Evolutionary conservation across 1,284 basidiomycete genomes (phyloP).

Genomic region (Phellinidium pouzarii): DNA sequence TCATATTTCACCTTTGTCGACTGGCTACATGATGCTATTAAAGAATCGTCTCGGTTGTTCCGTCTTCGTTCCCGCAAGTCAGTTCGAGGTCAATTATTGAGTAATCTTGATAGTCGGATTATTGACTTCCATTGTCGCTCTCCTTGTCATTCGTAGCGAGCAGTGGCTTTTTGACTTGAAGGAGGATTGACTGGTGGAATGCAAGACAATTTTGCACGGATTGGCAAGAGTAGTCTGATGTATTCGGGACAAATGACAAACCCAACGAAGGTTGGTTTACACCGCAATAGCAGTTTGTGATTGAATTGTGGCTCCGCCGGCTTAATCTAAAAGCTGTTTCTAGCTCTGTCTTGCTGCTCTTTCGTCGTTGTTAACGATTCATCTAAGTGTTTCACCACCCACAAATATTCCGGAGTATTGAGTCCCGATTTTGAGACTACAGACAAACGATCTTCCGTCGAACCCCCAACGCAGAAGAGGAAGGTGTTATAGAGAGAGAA

Average conservation of each 20-base stretch:
- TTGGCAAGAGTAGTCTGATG: conserved; percentile 73
- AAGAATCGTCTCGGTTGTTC: conserved; percentile 77
- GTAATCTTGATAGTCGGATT: conserved; percentile 80
- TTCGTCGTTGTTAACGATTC: conserved; percentile 78
- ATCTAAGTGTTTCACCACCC: conserved; percentile 84
- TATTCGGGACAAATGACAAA: conserved; percentile 30
- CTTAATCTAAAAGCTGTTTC: background rate
- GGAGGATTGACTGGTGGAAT: conserved; percentile 76
- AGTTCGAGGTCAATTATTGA: conserved; percentile 61
- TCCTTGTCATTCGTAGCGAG: conserved; percentile 81
- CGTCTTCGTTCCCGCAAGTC: conserved; percentile 64
- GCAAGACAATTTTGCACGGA: conserved; percentile 74
- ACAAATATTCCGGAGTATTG: conserved; percentile 78
- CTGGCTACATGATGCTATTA: conserved; percentile 91
- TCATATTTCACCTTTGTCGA: conserved; percentile 80
- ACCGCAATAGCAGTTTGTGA: conserved; percentile 67
- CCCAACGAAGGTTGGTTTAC: conserved; percentile 38
- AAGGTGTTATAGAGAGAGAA: conserved; percentile 68
- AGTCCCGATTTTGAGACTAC: conserved; percentile 40
- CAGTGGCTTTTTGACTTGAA: conserved; percentile 93
- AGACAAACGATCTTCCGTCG: conserved; percentile 23
- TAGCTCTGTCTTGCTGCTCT: conserved; percentile 66
- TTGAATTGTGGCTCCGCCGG: background rate
- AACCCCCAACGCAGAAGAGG: conserved; percentile 37
- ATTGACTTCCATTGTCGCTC: conserved; percentile 80